Base-by-base conservation (phyloP, 2,329 filamentous ascomycete genomes). In the Chaetomiaceae sp. region DNA sequence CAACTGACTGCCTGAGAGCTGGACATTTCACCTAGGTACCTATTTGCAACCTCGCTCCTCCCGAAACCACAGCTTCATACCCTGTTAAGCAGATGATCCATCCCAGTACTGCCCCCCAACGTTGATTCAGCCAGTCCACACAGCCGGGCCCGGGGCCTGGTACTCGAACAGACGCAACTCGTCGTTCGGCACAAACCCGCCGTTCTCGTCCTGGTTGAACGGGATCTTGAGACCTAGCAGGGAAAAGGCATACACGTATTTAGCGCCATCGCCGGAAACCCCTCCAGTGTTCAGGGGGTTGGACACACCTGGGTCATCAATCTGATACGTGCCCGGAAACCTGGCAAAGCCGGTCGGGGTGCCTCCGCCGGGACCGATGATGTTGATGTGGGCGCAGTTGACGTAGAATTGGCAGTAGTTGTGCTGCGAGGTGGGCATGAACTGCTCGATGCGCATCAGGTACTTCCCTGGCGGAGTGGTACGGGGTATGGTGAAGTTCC, bases 361-460 rank as follows among this genome's bases (percentile, higher is more conserved):
- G 4, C 51, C 51, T 11, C 51, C 51, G 6, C 51, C 51, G 1
- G 42, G 37, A 6, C 51, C 51, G 17, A 49, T 43, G 29, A 53
- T 47, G 26, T 53, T 49, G 14, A 53, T 37, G 11, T 41, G 22
- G 6, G 51, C 51, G 33, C 51, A 53, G 51, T 53, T 53, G 27
- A 53, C 40, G 26, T 51, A 53, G 18, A 32, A 53, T 38, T 53
- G 45, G n/a, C 19, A 22, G 39, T 51, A 53, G 22, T 36, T 37
- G 4, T n/a, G n/a, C n/a, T 8, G 7, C 11, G 15, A 3, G 3
- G 45, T 47, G 36, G 51, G 51, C 26, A 47, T 38, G 10, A 41
- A 47, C 8, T 51, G 36, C 37, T 53, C 51, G 37, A 53, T 51
- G 18, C 51, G 45, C 51, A 53, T 51, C 36, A 53, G 30, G 34